Evolutionary conservation across 352 stramenopile species (phyloP), one percentile per base, ranked within the genome.

Genomic region (Phytophthora hybrid): DNA sequence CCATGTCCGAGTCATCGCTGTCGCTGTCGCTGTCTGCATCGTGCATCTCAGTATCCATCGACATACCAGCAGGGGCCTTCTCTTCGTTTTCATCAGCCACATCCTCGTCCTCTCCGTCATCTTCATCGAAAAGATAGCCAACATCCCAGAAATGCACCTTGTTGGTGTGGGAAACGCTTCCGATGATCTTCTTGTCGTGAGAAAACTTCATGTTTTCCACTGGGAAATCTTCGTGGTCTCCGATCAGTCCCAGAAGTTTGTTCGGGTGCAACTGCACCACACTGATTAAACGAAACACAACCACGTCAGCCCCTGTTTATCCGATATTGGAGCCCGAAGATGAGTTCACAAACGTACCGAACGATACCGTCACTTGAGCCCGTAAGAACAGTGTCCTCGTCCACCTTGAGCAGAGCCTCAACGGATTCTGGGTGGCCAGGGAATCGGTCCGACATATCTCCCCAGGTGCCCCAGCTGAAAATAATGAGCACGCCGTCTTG

Each of bases 111-210:
- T 96, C 88, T 34, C 77, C 87, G n/a, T 81, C 88, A 37, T 95
- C 90, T 39, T 98, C 93, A 19, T 98, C 90, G 51, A 94, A 97
- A 55, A 99, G 85, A 47, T 98, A 96, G 13, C 82, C 85, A 9
- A 97, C 92, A 85, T 99, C 97, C 95, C 95, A 99, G 62, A 99
- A 97, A 65, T 98, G 83, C 63, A 99, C 93, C 63, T 95, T 97
- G 71, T 97, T 94, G 41, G 97, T 97, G 79, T 99, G 94, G 31
- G 91, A 98, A 51, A 98, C 76, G 82, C 92, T 98, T 60, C 92
- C 96, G 37, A 99, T 88, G 76, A 98, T 81, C 49, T 92, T 91
- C 63, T 91, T 89, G 74, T 97, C 91, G 52, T 91, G 80, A 70
- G 92, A 95, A 58, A 95, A 91, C 80, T 93, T 93, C 44, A 96